Conservation (phyloP, 2,329 filamentous ascomycete species). For the Aspergillus viridinutans region DNA sequence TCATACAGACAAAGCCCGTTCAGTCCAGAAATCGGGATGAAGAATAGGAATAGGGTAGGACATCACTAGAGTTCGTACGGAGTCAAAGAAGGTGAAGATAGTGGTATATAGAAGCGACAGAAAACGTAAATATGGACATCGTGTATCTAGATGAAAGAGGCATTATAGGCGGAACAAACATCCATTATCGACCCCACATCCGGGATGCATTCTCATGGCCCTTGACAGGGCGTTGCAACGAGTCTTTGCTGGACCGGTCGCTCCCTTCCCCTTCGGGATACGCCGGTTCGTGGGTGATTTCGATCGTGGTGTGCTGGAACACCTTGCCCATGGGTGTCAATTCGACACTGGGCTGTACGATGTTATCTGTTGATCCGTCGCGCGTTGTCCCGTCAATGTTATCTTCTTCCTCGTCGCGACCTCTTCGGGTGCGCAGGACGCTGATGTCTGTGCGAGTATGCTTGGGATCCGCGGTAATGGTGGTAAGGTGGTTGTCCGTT, state of each 20-base stretch:
- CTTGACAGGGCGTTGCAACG: slow-evolving; percentile 6
- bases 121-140: slow-evolving; percentile 1
- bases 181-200: slow-evolving; percentile 23
- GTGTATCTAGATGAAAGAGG: slow-evolving; percentile 1
- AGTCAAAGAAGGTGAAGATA: not conserved
- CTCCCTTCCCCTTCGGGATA: slow-evolving; percentile 22
- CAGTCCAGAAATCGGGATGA: not conserved
- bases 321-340: slow-evolving; percentile 36
- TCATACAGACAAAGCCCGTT: not conserved
- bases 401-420: slow-evolving; percentile 20
- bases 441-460: slow-evolving; percentile 17
- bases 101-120: not conserved
- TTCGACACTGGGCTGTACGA: slow-evolving; percentile 33
- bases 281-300: slow-evolving; percentile 37
- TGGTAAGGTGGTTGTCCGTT: slow-evolving; percentile 29
- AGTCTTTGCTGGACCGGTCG: slow-evolving; percentile 27
- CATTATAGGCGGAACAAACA: slow-evolving; percentile 1
- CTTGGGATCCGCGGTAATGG: slow-evolving; percentile 26
- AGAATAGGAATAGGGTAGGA: not conserved
- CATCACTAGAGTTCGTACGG: not conserved
- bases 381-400: slow-evolving; percentile 27
- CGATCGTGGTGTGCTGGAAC: slow-evolving; percentile 43
- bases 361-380: slow-evolving; percentile 45
- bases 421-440: slow-evolving; percentile 13
- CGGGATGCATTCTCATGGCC: slow-evolving; percentile 10